Percentiles rank a stretch among this genome's conserved stretches.
Evolutionary conservation across 768 basidiomycete species (phyloP).

Genomic region (Termitomyces heimii): DNA sequence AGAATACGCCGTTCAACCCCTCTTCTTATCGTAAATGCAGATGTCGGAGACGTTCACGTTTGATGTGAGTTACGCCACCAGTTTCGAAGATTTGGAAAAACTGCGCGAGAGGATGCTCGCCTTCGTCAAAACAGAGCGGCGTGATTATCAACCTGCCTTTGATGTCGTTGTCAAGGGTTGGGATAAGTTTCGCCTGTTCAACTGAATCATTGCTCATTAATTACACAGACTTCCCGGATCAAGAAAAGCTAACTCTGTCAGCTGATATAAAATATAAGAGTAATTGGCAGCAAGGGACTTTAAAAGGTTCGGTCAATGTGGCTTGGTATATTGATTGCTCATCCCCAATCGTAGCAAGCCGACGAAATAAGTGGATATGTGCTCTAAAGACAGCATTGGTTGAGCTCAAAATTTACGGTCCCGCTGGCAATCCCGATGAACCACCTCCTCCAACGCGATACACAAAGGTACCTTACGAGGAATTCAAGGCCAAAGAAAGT

Average conservation of each 20-base stretch:
- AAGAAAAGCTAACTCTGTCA: conserved; percentile 68
- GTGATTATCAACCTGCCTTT: conserved; percentile 73
- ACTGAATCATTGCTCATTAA: neutral
- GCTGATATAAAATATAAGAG: conserved; percentile 88
- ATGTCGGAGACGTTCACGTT: conserved; percentile 83
- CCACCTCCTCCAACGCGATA: conserved; percentile 52
- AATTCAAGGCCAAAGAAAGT: conserved; percentile 39
- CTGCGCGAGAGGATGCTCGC: conserved; percentile 75
- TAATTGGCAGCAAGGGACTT: conserved; percentile 75
- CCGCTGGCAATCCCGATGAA: conserved; percentile 49
- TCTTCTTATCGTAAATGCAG: conserved; percentile 14
- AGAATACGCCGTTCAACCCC: neutral
- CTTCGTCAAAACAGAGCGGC: conserved; percentile 63
- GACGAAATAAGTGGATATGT: conserved; percentile 91
- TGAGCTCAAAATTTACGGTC: conserved; percentile 68
- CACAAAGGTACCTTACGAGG: conserved; percentile 70
- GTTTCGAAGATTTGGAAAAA: conserved; percentile 75
- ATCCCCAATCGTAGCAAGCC: conserved; percentile 42
- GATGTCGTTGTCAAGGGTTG: conserved; percentile 65
- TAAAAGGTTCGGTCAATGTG: conserved; percentile 44
- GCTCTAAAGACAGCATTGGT: conserved; percentile 69
- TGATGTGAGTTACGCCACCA: conserved; percentile 72
- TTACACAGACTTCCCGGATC: conserved; percentile 64
- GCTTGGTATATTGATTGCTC: conserved; percentile 3
- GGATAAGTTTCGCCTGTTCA: conserved; percentile 2